Conservation (phyloP, 2,329 filamentous ascomycete genomes). For the Hysterium pulicare region DNA sequence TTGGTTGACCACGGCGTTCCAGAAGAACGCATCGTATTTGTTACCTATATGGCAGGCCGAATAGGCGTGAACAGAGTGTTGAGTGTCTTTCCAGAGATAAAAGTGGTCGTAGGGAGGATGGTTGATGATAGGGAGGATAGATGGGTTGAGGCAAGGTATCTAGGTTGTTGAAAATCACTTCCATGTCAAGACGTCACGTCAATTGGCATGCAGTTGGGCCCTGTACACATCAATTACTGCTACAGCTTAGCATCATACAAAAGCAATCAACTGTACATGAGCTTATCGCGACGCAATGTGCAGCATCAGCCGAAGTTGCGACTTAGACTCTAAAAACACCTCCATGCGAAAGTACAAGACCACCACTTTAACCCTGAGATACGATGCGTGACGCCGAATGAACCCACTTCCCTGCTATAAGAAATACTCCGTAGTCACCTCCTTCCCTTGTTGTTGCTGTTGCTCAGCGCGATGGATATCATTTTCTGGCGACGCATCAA, state of each 20-base stretch:
- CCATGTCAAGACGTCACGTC: background rate
- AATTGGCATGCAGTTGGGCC: no score
- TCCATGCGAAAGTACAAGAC: background rate
- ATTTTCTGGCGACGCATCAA: constrained; percentile 94
- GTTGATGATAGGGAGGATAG: constrained; percentile 78
- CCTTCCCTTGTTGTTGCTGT: constrained; percentile 72
- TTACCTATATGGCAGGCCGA: constrained; percentile 85
- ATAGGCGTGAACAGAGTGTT: constrained; percentile 80
- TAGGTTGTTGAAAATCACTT: constrained; percentile 66
- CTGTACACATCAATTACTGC: constrained; percentile 1
- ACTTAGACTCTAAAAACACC: no score
- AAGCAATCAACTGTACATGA: background rate
- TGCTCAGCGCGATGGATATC: constrained; percentile 79
- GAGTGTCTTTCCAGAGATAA: constrained; percentile 83
- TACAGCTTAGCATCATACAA: background rate
- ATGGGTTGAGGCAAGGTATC: constrained; percentile 88
- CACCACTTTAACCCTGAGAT: background rate
- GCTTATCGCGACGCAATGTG: no score
- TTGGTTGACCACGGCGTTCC: constrained; percentile 88
- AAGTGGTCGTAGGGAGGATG: constrained; percentile 79
- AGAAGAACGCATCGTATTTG: constrained; percentile 82
- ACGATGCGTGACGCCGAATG: background rate
- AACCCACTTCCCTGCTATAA: constrained; percentile 47
- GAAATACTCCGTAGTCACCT: constrained; percentile 66
- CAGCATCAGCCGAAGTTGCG: no score